Evolutionary conservation across 371 early-diverging fungal genomes (phyloP), one percentile per base, ranked within the genome.

Genomic region (Mortierella sp.): DNA sequence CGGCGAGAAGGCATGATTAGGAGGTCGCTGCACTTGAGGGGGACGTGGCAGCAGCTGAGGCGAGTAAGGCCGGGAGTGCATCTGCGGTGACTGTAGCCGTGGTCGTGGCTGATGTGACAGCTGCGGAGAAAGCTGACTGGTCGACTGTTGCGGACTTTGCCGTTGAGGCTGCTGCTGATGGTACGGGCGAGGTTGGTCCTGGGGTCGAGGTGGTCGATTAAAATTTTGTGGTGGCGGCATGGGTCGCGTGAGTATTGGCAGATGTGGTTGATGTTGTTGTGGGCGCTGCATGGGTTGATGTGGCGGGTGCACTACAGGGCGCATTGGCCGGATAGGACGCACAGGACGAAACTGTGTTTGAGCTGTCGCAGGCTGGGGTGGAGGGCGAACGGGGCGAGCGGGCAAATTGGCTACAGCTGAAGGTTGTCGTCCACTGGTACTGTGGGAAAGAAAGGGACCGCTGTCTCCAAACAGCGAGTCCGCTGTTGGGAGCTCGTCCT

Each of bases 401-500:
- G 51, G 64, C 26, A 16, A 34, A 31, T 19, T 37, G 14, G 31
- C 40, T 44, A 53, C 4, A 5, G 31, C 50, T 34, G 28, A 14
- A 5, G 28, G 28, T 9, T 31, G 13, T 11, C 75, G 73, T 50
- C 72, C 48, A 67, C 14, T 48, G 46, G 9, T 13, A 61, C 44
- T 8, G 16, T 76, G 64, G 16, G 74, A 53, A n/a, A 77, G 34
- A 31, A 69, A 77, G n/a, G 83, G 51, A 13, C 74, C n/a, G 53
- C 73, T 64, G 26, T 43, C 72, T 0, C 78, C 81, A 73, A 84
- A 84, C 70, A 84, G 85, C 31, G 78, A 78, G 71, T 84, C 85
- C 46, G 85, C 85, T n/a, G 85, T 84, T 0, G 85, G 85, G 31
- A 84, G 74, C 48, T 84, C 78, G 31, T 83, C 72, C 72, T 74